Conservation (phyloP, 371 early-diverging fungal species). For the Syncephalastrum sp. region DNA sequence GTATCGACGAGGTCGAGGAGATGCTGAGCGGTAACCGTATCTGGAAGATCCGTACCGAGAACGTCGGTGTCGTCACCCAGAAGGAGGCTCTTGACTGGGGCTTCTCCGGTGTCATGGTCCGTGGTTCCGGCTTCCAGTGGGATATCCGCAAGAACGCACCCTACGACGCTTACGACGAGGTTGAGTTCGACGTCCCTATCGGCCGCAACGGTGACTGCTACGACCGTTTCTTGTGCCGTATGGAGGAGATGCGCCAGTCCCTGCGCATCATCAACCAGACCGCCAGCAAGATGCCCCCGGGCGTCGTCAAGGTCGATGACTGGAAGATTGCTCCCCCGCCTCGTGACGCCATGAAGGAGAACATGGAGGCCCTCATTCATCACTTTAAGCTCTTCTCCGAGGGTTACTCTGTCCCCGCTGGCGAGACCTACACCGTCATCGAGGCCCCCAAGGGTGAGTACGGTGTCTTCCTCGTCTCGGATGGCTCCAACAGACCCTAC, state of each 20-base stretch:
- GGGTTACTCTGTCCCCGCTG: slow-evolving; percentile 94
- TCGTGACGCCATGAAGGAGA: slow-evolving; percentile 94
- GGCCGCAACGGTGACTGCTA: slow-evolving; percentile 96
- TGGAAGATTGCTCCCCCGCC: slow-evolving; percentile 96
- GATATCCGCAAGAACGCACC: slow-evolving; percentile 94
- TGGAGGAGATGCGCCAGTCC: slow-evolving; percentile 98
- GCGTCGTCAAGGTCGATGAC: slow-evolving; percentile 95
- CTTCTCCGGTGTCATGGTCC: slow-evolving; percentile 94
- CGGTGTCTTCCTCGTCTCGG: slow-evolving; percentile 87
- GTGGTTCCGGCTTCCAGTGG: slow-evolving; percentile 92
- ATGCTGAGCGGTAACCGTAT: slow-evolving; percentile 91
- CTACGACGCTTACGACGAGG: slow-evolving; percentile 92
- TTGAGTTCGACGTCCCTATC: slow-evolving; percentile 96
- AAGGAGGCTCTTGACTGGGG: slow-evolving; percentile 90
- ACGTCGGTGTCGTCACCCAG: slow-evolving; percentile 83
- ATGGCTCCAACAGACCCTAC: slow-evolving; percentile 93
- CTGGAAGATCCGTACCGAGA: slow-evolving; percentile 90
- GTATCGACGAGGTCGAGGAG: slow-evolving; percentile 95
- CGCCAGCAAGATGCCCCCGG: slow-evolving; percentile 93
- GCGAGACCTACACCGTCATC: slow-evolving; percentile 95
- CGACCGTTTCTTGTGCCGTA: slow-evolving; percentile 94
- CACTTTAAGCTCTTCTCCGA: slow-evolving; percentile 98
- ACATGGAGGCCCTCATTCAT: slow-evolving; percentile 97
- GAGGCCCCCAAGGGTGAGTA: slow-evolving; percentile 99
- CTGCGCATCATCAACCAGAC: slow-evolving; percentile 95